Percentiles rank a stretch among this genome's conserved stretches.
Evolutionary conservation across 164 flowering plant genomes (phyloP).

Genomic region (Aristolochia contorta): DNA sequence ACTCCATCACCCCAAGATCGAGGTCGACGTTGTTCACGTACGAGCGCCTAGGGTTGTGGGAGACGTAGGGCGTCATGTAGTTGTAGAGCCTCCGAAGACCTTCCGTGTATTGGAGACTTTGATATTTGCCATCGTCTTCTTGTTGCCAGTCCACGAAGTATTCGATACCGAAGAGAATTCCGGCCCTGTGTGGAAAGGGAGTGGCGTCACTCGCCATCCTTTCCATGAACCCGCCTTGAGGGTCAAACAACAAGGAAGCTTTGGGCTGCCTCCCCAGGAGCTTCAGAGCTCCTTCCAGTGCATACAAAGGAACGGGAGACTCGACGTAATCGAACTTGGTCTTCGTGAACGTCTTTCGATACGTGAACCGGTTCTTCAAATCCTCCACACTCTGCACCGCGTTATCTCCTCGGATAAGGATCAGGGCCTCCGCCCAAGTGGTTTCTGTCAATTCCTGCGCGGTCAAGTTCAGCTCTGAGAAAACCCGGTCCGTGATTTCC

Average conservation of each 20-base stretch:
- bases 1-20: conserved; percentile 14
- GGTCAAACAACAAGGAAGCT: conserved; percentile 18
- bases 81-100: conserved; percentile 15
- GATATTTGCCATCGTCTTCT: conserved; percentile 6
- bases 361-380: conserved; percentile 12
- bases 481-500: neutral
- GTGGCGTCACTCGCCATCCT: conserved; percentile 7
- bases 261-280: conserved; percentile 11
- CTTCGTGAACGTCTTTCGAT: conserved; percentile 12
- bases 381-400: conserved; percentile 4
- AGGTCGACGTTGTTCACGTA: conserved; percentile 22
- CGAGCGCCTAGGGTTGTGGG: conserved; percentile 13
- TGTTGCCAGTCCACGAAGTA: conserved; percentile 17
- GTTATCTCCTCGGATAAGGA: conserved; percentile 8
- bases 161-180: conserved; percentile 16
- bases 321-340: conserved; percentile 19
- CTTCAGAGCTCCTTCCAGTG: conserved; percentile 4
- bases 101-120: neutral
- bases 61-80: conserved; percentile 16
- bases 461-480: conserved; percentile 7
- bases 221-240: conserved; percentile 16
- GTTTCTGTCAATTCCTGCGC: conserved; percentile 11
- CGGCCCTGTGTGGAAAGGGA: conserved; percentile 20
- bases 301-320: conserved; percentile 8
- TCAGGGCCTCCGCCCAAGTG: conserved; percentile 11